Base-by-base conservation (phyloP, 2,329 filamentous ascomycete genomes). In the Claviceps cyperi region DNA sequence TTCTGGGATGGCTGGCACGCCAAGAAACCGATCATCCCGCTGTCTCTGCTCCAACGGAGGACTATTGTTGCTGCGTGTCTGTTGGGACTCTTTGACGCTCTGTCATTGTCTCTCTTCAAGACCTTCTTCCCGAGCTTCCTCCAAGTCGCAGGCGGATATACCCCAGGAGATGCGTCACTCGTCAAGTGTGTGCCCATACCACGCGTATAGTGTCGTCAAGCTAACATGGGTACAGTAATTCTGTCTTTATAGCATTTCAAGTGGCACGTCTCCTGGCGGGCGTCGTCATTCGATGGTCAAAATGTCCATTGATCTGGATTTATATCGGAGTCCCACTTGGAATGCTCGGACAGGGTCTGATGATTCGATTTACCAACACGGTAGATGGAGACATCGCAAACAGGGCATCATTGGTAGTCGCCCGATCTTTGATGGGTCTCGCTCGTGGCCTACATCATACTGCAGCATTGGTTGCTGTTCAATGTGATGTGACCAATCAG, bases 51-150 rank as follows among this genome's bases (percentile, higher is more conserved):
- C 48, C 63, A 68, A 50, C 59, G 61, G 13, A 38, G 44, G 36
- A 70, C 67, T 2, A 62, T 69, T 7, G 57, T 68, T 11, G 65
- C 40, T 0, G 67, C 67, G 1, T 69, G 66, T 37, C 36, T 64
- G 1, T 51, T 68, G 2, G 63, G 60, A 5, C 59, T 65, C 24
- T 57, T 69, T 1, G 67, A 70, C 43, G 64, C 63, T 19, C 62
- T 65, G 32, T 59, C 67, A 13, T 67, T 70, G 47, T 64, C 64
- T 2, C 56, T 64, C 32, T 69, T 69, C 49, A 43, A 64, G 0
- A 57, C 67, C 1, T 69, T 69, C 54, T 68, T 69, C 45, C 64
- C 66, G 0, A 69, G 66, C 43, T 69, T 66, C 41, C 61, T 69
- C 0, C 65, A 68, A 46, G 65, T 69, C 2, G 66, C 64, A 14